A percentile compares a stretch with the other conserved stretches of the same genome.
Evolutionary conservation across 2,329 filamentous ascomycete species (phyloP).

Genomic region (Hirsutella rhossiliensis): DNA sequence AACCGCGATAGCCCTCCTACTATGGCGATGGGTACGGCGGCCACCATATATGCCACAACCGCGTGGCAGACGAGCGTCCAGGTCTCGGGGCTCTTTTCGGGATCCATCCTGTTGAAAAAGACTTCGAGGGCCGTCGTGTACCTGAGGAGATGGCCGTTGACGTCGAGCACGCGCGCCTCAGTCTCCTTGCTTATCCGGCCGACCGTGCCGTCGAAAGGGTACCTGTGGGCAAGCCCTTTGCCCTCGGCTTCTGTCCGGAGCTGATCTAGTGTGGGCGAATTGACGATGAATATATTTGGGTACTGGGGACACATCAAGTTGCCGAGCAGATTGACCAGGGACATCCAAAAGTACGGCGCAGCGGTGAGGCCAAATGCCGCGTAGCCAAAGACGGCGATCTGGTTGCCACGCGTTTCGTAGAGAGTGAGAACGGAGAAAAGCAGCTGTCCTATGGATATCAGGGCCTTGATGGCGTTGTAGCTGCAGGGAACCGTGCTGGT

Average conservation of each 20-base stretch:
- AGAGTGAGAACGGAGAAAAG: constrained; percentile 2
- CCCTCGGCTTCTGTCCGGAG: background rate
- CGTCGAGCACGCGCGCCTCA: background rate
- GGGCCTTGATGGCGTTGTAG: constrained; percentile 1
- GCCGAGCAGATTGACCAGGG: constrained; percentile 1
- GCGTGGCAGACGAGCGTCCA: background rate
- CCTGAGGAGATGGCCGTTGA: background rate
- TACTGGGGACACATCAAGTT: constrained; percentile 5
- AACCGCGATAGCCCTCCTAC: constrained; percentile 2
- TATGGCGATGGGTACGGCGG: constrained; percentile 2
- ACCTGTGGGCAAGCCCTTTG: background rate
- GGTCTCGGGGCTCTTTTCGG: background rate
- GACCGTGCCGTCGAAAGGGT: background rate
- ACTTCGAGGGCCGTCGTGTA: background rate
- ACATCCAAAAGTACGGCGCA: constrained; percentile 4
- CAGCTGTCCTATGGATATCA: constrained; percentile 3
- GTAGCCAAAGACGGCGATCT: constrained; percentile 2
- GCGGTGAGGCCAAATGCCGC: constrained; percentile 4
- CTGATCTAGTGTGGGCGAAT: constrained; percentile 2
- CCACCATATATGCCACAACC: background rate
- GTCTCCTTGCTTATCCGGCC: background rate
- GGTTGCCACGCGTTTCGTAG: constrained; percentile 4
- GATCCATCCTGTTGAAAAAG: background rate
- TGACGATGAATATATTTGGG: constrained; percentile 1
- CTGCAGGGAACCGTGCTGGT: background rate